Evolutionary conservation across 345 rosid genomes (phyloP).

Genomic region (Dovyalis caffra): DNA sequence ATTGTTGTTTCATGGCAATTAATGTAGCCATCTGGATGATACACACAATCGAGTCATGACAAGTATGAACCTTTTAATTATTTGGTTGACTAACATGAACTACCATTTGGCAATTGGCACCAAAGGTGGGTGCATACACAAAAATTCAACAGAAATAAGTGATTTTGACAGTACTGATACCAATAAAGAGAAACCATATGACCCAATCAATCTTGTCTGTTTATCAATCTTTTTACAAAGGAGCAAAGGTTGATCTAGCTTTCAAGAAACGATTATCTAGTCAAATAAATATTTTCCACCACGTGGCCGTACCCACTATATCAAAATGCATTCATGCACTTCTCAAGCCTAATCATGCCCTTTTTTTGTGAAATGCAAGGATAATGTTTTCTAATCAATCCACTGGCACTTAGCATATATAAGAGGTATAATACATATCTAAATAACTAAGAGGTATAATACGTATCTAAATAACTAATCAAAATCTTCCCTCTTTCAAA

Average conservation of each 20-base stretch:
- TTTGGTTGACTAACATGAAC: background rate
- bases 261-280: background rate
- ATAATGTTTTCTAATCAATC: background rate
- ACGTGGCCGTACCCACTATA: background rate
- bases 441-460: background rate
- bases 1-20: background rate
- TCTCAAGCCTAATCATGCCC: background rate
- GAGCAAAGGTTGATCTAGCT: background rate
- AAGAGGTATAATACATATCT: background rate
- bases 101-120: background rate
- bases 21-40: background rate
- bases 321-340: background rate
- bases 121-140: background rate
- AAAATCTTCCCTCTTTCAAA: background rate
- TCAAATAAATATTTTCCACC: background rate
- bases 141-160: background rate
- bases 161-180: background rate
- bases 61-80: constrained; percentile 12
- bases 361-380: constrained; percentile 1
- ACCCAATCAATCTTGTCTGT: background rate
- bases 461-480: background rate
- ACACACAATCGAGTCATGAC: too few relatives aligned
- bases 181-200: constrained; percentile 8
- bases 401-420: background rate
- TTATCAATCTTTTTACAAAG: background rate